Evolutionary conservation across 2,329 filamentous ascomycete genomes (phyloP), one percentile per base, ranked within the genome.

Genomic region (Botrytis sinoallii): DNA sequence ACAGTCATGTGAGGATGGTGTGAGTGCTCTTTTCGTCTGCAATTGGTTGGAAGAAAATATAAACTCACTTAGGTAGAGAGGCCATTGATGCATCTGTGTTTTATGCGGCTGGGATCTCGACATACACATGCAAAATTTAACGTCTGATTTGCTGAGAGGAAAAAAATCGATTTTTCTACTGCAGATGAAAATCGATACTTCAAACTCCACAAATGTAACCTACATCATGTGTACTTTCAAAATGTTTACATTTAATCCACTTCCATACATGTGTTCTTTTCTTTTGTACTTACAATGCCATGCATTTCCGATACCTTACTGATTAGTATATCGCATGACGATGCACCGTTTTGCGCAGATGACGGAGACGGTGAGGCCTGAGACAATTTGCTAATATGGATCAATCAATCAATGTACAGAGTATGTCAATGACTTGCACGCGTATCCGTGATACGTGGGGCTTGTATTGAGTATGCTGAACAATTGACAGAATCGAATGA

Each of bases 1-100:
- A 76, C 72, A 77, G 69, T 81, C 79, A 81, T 79, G 78, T 80
- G 79, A 81, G 77, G 52, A 64, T 46, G 55, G 78, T 80, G 77
- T 80, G 78, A 76, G 76, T 77, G 77, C 66, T 66, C 70, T 75
- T 74, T 55, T 67, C n/a, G 14, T 25, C 59, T 63, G 42, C 63
- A 71, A 79, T 79, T 80, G 77, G 78, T 52, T 65, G 32, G 67
- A 69, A 69, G 18, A 57, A 55, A 68, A 42, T 57, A 18, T 1
- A 22, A 22, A 68, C 20, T 12, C 48, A 40, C 52, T 22, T 12
- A 70, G 71, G 18, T 70, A 46, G 67, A 46, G 29, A 70, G 22
- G 16, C 35, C 22, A 64, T 72, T 67, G 70, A 55, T 66, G 61
- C n/a, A 66, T 63, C 55, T 73, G 44, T 14, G 55, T 48, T 48